phyloP scores from a whole-genome alignment of 23 red algal genomes.

The Gracilaria gracilis region DNA sequence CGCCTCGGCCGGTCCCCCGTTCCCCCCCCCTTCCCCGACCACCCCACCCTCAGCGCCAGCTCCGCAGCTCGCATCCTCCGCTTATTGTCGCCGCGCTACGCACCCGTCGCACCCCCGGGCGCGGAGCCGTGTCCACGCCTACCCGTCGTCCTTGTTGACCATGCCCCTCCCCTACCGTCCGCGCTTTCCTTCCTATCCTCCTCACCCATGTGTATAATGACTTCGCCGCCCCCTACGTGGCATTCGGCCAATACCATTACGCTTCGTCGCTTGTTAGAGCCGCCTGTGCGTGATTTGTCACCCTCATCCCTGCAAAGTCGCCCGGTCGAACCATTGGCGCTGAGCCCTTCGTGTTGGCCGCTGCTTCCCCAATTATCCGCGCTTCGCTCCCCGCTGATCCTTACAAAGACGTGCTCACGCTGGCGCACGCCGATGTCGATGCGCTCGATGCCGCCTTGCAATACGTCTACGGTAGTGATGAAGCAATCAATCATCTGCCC shows the following conservation, averaged over 20 bases:
- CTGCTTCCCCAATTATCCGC: constrained; percentile 60
- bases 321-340: constrained; percentile 63
- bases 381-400: constrained; percentile 45
- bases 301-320: constrained; percentile 52
- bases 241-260: constrained; percentile 21
- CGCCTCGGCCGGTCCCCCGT: too few species aligned
- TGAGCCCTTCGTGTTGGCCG: constrained; percentile 68
- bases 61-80: too few species aligned
- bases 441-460: constrained; percentile 42
- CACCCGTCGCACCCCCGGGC: too few species aligned
- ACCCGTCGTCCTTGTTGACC: background rate
- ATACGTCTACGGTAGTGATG: constrained; percentile 46
- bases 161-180: background rate
- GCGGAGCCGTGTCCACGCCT: too few species aligned
- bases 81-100: too few species aligned
- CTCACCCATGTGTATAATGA: background rate
- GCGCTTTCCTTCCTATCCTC: background rate
- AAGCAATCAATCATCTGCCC: constrained; percentile 13
- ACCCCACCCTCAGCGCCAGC: too few species aligned
- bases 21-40: too few species aligned
- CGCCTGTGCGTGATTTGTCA: constrained; percentile 45
- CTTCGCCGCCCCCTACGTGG: background rate
- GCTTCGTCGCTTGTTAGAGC: constrained; percentile 44
- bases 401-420: constrained; percentile 29
- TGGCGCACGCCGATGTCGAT: constrained; percentile 55